A percentile compares a stretch with the other conserved stretches of the same genome.
Evolutionary conservation across 371 early-diverging fungal species (phyloP).

Genomic region (Haplosporangium sp.): DNA sequence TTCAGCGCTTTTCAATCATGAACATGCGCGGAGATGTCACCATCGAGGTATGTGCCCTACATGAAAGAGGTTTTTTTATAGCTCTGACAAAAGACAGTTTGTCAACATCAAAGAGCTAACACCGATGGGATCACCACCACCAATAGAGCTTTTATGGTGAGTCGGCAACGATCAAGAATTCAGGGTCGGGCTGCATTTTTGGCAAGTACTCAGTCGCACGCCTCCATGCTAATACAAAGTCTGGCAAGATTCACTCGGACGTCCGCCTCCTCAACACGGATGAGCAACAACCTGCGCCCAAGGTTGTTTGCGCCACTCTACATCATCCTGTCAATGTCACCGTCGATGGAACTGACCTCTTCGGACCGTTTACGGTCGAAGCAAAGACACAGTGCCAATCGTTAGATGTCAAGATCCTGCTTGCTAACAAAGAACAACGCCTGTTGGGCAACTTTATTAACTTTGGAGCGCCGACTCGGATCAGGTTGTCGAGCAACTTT

Average conservation of each 20-base stretch:
- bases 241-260: conserved; percentile 33
- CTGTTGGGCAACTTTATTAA: conserved; percentile 55
- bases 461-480: conserved; percentile 38
- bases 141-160: conserved; percentile 47
- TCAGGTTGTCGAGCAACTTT: conserved; percentile 46
- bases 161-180: conserved; percentile 28
- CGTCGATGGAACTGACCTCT: conserved; percentile 48
- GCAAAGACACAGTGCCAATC: conserved; percentile 50
- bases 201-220: conserved; percentile 49
- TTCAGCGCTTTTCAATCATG: conserved; percentile 23
- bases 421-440: conserved; percentile 29
- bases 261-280: conserved; percentile 47
- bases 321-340: conserved; percentile 21
- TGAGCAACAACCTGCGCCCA: conserved; percentile 29
- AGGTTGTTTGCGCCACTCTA: conserved; percentile 37
- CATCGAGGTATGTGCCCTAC: conserved; percentile 26
- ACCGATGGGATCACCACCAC: not conserved
- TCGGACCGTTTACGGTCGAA: conserved; percentile 40
- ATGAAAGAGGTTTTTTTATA: conserved; percentile 2
- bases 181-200: conserved; percentile 17
- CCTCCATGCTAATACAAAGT: conserved; percentile 21
- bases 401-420: conserved; percentile 41
- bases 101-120: not conserved
- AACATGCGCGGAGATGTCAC: conserved; percentile 28
- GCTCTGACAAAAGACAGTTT: too few relatives aligned